phyloP scores from a whole-genome alignment of 176 grass and related monocot genomes.

The Eragrostis curvula region DNA sequence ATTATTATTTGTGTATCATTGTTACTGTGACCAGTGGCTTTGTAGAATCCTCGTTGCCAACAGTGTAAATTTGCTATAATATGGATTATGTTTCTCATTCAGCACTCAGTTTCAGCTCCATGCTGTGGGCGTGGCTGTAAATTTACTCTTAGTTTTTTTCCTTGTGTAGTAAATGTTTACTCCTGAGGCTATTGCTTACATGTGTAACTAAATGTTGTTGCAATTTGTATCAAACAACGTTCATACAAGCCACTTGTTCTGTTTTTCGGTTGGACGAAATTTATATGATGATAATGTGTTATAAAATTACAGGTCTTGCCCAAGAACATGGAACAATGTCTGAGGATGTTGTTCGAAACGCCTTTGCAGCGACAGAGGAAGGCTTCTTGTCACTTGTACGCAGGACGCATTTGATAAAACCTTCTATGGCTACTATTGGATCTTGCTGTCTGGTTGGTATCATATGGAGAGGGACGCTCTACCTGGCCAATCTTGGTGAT shows the following conservation, averaged over 20 bases:
- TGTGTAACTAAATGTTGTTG: background rate
- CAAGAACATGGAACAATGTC: constrained; percentile 78
- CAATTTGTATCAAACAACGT: background rate
- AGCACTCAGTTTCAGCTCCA: background rate
- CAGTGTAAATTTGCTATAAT: too few species aligned
- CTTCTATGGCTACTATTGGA: constrained; percentile 83
- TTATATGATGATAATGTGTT: background rate
- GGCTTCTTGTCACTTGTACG: constrained; percentile 88
- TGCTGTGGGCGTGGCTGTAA: background rate
- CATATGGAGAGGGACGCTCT: constrained; percentile 85
- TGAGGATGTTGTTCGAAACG: constrained; percentile 85
- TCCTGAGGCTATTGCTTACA: background rate
- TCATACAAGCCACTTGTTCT: constrained; percentile 3
- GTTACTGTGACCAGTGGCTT: background rate
- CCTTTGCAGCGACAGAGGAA: constrained; percentile 89
- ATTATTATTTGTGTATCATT: background rate
- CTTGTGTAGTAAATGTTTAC: background rate
- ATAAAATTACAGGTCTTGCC: constrained; percentile 58
- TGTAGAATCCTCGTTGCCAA: background rate
- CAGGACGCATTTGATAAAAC: constrained; percentile 87
- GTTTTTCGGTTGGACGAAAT: background rate
- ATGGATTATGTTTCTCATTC: background rate
- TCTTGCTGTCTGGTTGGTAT: constrained; percentile 94
- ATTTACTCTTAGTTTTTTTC: background rate
- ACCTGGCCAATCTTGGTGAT: constrained; percentile 93